These are phyloP conservation scores for Micromonas pusilla DNA, from an alignment of 139 green algal genomes.

Conservation along the genomic window DNA sequence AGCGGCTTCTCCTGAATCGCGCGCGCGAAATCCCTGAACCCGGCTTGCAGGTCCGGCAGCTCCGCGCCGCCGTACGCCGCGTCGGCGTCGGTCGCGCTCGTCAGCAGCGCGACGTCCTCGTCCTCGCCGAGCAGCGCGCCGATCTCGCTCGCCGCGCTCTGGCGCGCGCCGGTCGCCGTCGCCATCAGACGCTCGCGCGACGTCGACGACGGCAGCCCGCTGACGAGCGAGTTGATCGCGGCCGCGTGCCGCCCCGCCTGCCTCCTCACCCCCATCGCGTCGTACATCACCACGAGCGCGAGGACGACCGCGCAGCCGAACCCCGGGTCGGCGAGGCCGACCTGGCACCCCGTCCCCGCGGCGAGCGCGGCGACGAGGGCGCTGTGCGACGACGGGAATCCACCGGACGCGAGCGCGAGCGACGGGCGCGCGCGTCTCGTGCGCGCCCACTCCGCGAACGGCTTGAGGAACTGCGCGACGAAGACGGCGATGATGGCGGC, in stretches of 20 bases:
- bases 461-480: constrained; percentile 79
- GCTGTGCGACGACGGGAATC: constrained; percentile 96
- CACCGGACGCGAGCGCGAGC: constrained; percentile 73
- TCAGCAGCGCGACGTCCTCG: neutral
- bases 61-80: constrained; percentile 23
- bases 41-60: constrained; percentile 78
- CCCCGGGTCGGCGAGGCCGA: constrained; percentile 68
- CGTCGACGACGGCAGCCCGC: neutral
- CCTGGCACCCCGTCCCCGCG: constrained; percentile 68
- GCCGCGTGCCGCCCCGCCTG: constrained; percentile 85
- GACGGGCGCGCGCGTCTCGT: constrained; percentile 70
- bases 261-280: constrained; percentile 82
- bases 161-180: neutral
- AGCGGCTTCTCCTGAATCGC: constrained; percentile 41
- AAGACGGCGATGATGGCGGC: neutral
- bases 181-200: too few relatives aligned
- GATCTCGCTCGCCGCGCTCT: neutral
- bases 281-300: constrained; percentile 93
- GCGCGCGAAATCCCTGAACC: constrained; percentile 52
- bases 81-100: neutral
- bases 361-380: constrained; percentile 79
- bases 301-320: constrained; percentile 85
- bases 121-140: neutral
- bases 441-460: constrained; percentile 69
- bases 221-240: constrained; percentile 9